Percentiles rank a stretch among this genome's conserved stretches.
These are phyloP conservation scores for Paratinospora sagittata DNA, from an alignment of 164 flowering plant species.

Conservation along the genomic window DNA sequence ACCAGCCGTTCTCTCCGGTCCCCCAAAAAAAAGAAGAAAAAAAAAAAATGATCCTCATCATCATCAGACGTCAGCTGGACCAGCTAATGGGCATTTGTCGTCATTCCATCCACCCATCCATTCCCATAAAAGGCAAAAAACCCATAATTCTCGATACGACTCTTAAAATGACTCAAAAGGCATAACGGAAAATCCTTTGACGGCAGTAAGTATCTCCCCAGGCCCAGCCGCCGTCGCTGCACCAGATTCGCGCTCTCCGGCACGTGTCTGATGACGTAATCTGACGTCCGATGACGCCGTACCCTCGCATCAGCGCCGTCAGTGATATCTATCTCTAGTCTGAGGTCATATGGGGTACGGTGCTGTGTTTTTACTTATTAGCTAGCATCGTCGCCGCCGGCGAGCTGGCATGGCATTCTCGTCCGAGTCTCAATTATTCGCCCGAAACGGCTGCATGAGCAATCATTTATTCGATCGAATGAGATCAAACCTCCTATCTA, in stretches of 20 bases:
- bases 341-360: neutral
- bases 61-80: too few relatives aligned
- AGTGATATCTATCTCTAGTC: neutral
- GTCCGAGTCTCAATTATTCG: neutral
- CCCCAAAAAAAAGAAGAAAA: too few relatives aligned
- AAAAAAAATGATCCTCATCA: neutral
- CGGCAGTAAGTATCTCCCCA: neutral
- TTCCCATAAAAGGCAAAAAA: too few relatives aligned
- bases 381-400: too few relatives aligned
- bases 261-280: neutral
- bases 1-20: neutral
- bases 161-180: neutral
- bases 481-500: neutral
- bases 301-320: neutral
- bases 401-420: too few relatives aligned
- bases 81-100: neutral
- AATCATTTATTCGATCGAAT: conserved; percentile 3
- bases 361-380: too few relatives aligned
- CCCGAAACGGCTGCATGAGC: neutral
- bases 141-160: neutral
- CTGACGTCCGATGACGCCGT: neutral
- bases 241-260: neutral
- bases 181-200: neutral
- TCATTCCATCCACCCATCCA: neutral
- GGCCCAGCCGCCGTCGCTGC: neutral